Conservation (phyloP, 768 basidiomycete genomes). For the Leccinum fibrillosum region DNA sequence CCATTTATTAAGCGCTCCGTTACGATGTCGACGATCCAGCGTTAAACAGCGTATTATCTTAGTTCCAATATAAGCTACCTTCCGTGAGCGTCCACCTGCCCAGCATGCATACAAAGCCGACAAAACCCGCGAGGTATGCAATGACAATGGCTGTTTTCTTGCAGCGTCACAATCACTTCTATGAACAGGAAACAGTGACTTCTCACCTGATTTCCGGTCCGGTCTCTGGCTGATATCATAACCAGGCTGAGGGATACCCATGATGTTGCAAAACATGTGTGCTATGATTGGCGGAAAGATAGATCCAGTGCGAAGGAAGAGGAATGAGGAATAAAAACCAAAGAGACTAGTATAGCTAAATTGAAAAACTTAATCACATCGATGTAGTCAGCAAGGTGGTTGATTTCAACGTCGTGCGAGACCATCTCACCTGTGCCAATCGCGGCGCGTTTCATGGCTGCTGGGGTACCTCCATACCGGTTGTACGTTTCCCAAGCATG, state of each 20-base stretch:
- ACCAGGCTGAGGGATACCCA: slow-evolving; percentile 78
- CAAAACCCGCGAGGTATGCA: slow-evolving; percentile 59
- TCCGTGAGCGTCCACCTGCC: slow-evolving; percentile 45
- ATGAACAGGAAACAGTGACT: slow-evolving; percentile 14
- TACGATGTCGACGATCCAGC: slow-evolving; percentile 9
- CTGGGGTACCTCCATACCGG: slow-evolving; percentile 60
- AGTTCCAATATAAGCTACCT: slow-evolving; percentile 43
- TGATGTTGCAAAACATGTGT: slow-evolving; percentile 91
- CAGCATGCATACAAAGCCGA: slow-evolving; percentile 54
- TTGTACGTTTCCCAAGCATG: slow-evolving; percentile 88
- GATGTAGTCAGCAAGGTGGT: slow-evolving; percentile 13
- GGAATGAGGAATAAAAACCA: slow-evolving; percentile 81
- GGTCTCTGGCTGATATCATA: slow-evolving; percentile 57
- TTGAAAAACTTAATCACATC: slow-evolving; percentile 65
- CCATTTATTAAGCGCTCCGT: not conserved
- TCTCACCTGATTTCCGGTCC: slow-evolving; percentile 47
- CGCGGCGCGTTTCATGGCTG: slow-evolving; percentile 63
- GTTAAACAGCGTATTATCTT: slow-evolving; percentile 3
- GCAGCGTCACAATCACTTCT: slow-evolving; percentile 10
- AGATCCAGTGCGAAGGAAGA: slow-evolving; percentile 85
- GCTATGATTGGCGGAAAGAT: slow-evolving; percentile 73
- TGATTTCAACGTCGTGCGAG: not conserved
- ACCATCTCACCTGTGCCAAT: slow-evolving; percentile 48
- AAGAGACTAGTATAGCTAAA: slow-evolving; percentile 89
- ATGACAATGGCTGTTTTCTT: slow-evolving; percentile 45